These are phyloP conservation scores for Phytophthora hibernalis DNA, from an alignment of 352 stramenopile genomes.

Conservation along the genomic window DNA sequence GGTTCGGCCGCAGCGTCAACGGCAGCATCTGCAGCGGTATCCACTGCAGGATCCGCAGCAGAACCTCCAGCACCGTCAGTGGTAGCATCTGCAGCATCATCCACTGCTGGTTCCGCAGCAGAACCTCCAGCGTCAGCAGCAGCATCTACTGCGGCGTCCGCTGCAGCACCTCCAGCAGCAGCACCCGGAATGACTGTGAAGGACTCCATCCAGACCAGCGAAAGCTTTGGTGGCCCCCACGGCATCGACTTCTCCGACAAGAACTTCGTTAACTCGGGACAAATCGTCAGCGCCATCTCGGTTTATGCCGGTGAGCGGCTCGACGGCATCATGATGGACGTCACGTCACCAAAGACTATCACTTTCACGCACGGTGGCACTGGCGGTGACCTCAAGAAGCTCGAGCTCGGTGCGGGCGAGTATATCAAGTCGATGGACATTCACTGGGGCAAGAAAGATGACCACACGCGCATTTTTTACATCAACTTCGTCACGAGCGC, in stretches of 20 bases:
- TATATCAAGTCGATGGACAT: too few relatives aligned
- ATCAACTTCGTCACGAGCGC: constrained; percentile 34
- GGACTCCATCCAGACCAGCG: constrained; percentile 27
- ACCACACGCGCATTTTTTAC: constrained; percentile 3
- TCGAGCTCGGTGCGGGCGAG: constrained; percentile 14
- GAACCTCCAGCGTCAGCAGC: too few relatives aligned
- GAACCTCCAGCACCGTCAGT: too few relatives aligned
- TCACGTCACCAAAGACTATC: constrained; percentile 15
- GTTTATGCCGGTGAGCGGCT: constrained; percentile 29
- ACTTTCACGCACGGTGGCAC: constrained; percentile 34
- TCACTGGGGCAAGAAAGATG: too few relatives aligned
- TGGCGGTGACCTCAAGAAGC: constrained; percentile 16
- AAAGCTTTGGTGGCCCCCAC: constrained; percentile 1
- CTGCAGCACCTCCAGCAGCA: too few relatives aligned
- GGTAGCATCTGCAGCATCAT: too few relatives aligned
- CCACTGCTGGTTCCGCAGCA: too few relatives aligned
- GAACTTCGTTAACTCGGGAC: constrained; percentile 33
- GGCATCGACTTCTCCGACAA: constrained; percentile 36
- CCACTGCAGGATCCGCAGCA: not conserved
- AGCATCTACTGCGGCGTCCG: not conserved
- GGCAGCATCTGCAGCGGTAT: too few relatives aligned
- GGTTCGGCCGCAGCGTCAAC: too few relatives aligned
- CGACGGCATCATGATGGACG: constrained; percentile 29
- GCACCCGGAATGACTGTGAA: constrained; percentile 22
- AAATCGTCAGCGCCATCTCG: constrained; percentile 27